Evolutionary conservation across 2,329 filamentous ascomycete genomes (phyloP), one percentile per base, ranked within the genome.

Genomic region (Xylaria sp.): DNA sequence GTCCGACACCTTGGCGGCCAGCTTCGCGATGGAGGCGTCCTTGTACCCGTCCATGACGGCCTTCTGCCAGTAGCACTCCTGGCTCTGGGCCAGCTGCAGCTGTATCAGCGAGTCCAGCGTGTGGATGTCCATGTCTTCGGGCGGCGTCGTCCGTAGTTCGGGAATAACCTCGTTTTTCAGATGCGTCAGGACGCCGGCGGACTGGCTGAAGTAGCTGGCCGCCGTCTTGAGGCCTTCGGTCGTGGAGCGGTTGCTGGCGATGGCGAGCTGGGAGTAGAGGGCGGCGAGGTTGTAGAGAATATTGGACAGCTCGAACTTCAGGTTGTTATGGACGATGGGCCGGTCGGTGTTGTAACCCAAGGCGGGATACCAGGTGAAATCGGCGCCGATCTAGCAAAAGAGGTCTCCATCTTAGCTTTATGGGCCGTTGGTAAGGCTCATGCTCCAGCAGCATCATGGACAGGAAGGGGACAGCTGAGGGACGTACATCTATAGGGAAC

Each of bases 31-130:
- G 0, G 89, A 91, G 1, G 86, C 89, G 69, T 99, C 94, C 71
- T 96, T 97, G 74, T 96, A 86, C 20, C 88, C 87, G 69, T 97
- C 93, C 77, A 95, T 92, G 54, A 96, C 92, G 1, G 94, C 93
- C 71, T 96, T 97, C 64, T 94, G 89, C 94, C 94, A 99, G 73
- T 94, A 97, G 70, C 92, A 97, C 74, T 99, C 94, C 69, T 99
- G 94, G 22, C 89, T 92, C 70, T 99, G 92, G 1, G 92, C 93
- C 8, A 99, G 81, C 70, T 96, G 85, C 24, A 99, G 80, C 70
- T 93, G 85, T 63, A 90, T 84, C 42, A 97, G 75, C 48, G 90
- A 91, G 65, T 93, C 89, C 44, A 99, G 78, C 0, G 92, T 97
- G 66, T 90, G 83, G 46, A 85, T 82, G 65, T 99, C 94, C 92